Percentiles rank a stretch among this genome's conserved stretches.
phyloP scores from a whole-genome alignment of 352 stramenopile genomes.

The Phytophthora litchii region DNA sequence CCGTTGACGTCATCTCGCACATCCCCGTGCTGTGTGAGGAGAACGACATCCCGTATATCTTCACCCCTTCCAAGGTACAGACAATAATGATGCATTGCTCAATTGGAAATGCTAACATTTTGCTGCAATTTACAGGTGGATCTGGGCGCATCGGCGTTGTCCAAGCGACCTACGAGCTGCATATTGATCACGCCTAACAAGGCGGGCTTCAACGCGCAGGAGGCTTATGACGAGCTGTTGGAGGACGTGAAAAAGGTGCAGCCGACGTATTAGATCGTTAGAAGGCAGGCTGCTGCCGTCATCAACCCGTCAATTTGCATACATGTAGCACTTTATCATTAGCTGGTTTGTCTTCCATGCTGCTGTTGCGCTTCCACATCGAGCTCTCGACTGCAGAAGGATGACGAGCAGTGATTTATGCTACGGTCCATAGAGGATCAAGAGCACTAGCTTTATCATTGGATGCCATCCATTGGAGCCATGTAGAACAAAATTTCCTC shows the following conservation, averaged over 20 bases:
- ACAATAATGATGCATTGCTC: conserved; percentile 14
- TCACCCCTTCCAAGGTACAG: conserved; percentile 95
- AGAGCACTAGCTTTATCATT: conserved; percentile 13
- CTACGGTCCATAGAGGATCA: neutral
- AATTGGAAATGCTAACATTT: conserved; percentile 10
- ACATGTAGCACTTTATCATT: conserved; percentile 52
- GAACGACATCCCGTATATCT: conserved; percentile 98
- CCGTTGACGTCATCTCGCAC: conserved; percentile 99
- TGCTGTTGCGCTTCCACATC: conserved; percentile 31
- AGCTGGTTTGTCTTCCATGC: conserved; percentile 10
- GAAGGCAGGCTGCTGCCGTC: conserved; percentile 15
- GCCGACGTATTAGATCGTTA: conserved; percentile 75
- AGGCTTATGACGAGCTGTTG: conserved; percentile 91
- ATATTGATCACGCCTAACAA: conserved; percentile 96
- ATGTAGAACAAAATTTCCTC: neutral
- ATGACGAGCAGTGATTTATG: conserved; percentile 10
- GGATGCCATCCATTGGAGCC: neutral
- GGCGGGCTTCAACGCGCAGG: conserved; percentile 88
- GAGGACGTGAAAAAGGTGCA: conserved; percentile 90
- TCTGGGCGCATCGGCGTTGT: conserved; percentile 95
- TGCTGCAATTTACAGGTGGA: conserved; percentile 63
- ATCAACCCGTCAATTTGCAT: conserved; percentile 34
- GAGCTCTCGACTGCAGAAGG: conserved; percentile 25
- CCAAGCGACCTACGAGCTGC: conserved; percentile 98
- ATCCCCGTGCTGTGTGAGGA: conserved; percentile 99